phyloP scores from a whole-genome alignment of 2,329 filamentous ascomycete genomes.

The Epichloe scottii region DNA sequence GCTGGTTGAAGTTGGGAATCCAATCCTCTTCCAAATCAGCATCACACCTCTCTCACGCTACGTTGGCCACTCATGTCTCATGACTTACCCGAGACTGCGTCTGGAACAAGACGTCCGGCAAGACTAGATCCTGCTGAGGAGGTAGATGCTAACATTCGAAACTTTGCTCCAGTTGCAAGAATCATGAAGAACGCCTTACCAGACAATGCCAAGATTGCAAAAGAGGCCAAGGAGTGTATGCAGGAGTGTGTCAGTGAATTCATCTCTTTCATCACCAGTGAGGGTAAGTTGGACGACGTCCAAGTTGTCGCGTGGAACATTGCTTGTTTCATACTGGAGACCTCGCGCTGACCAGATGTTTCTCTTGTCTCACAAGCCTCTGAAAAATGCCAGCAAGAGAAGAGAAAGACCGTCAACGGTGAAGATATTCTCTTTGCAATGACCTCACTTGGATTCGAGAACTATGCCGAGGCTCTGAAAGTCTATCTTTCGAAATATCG shows the following conservation, averaged over 20 bases:
- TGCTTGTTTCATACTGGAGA: background rate
- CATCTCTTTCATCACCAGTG: conserved; percentile 98
- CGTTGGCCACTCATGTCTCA: conserved; percentile 41
- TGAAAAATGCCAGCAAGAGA: conserved; percentile 98
- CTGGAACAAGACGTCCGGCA: conserved; percentile 34
- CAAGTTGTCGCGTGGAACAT: background rate
- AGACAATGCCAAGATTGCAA: conserved; percentile 97
- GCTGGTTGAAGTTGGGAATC: background rate
- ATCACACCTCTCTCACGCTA: conserved; percentile 19
- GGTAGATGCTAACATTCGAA: conserved; percentile 85
- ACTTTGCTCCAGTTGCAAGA: conserved; percentile 89
- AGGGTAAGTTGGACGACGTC: conserved; percentile 51
- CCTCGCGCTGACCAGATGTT: background rate
- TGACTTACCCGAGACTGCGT: conserved; percentile 40
- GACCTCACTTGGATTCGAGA: conserved; percentile 97
- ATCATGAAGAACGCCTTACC: conserved; percentile 98
- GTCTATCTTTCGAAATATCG: conserved; percentile 96
- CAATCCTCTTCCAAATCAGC: conserved; percentile 11
- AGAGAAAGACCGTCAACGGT: conserved; percentile 97
- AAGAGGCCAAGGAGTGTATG: conserved; percentile 99
- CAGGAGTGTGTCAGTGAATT: conserved; percentile 99
- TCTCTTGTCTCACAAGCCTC: conserved; percentile 50
- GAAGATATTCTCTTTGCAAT: conserved; percentile 98
- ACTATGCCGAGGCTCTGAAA: conserved; percentile 95
- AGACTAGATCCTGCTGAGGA: conserved; percentile 38